Evolutionary conservation across 805 yeast species (phyloP).

Genomic region (Candida ficus): DNA sequence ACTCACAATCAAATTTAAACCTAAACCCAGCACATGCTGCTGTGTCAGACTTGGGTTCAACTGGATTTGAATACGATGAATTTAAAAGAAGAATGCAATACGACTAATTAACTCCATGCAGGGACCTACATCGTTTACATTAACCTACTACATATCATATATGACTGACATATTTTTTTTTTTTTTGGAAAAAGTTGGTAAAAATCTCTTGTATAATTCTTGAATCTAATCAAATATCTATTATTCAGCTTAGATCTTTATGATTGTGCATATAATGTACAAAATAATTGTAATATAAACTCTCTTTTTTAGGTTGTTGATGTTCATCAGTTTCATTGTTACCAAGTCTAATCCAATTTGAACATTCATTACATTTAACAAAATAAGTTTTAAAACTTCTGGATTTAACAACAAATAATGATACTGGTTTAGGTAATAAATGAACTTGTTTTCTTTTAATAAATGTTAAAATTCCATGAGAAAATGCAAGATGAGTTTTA

Average conservation of each 20-base stretch:
- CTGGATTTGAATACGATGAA: constrained; percentile 20
- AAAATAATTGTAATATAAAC: constrained; percentile 22
- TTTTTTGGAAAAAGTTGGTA: no score
- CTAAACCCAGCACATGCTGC: neutral
- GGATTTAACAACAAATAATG: constrained; percentile 12
- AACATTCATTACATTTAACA: constrained; percentile 20
- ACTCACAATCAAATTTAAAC: neutral
- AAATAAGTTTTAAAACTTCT: constrained; percentile 6
- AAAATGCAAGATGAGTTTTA: constrained; percentile 18
- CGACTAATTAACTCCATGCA: constrained; percentile 6
- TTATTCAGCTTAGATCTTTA: no score
- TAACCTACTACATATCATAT: no score
- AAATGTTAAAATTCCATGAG: constrained; percentile 21
- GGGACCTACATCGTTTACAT: neutral
- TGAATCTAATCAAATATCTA: no score
- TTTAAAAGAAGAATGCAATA: constrained; percentile 23
- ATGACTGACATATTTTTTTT: no score
- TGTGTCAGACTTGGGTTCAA: neutral
- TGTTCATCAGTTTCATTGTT: neutral
- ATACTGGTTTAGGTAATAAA: constrained; percentile 15
- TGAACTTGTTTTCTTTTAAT: neutral
- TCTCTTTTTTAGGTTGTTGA: constrained; percentile 6
- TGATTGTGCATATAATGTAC: constrained; percentile 17
- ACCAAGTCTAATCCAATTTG: constrained; percentile 20
- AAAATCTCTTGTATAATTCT: no score